These are phyloP conservation scores for Yarrowia divulgata DNA, from an alignment of 805 yeast species.

Conservation along the genomic window DNA sequence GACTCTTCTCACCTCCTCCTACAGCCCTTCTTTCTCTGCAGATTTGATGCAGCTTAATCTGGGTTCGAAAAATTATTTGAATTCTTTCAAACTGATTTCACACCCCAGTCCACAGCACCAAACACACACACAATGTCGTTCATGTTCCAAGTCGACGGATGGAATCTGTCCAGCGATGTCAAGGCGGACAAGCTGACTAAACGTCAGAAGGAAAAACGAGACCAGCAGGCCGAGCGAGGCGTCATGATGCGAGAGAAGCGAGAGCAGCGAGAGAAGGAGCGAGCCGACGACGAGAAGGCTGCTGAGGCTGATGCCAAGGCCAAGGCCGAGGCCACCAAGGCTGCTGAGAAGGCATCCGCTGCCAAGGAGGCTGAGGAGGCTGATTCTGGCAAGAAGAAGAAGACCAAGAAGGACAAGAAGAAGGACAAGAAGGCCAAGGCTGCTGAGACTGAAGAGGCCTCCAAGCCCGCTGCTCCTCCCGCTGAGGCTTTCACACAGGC, in stretches of 20 bases:
- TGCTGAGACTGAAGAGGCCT: constrained; percentile 43
- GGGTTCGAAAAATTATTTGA: constrained; percentile 14
- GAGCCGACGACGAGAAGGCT: constrained; percentile 2
- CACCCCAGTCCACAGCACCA: neutral
- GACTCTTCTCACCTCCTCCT: too few species aligned
- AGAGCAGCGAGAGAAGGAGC: constrained; percentile 42
- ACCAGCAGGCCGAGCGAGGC: constrained; percentile 45
- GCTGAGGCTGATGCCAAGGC: constrained; percentile 21
- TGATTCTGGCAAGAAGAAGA: constrained; percentile 29
- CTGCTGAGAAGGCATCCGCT: constrained; percentile 36
- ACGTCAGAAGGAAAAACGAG: constrained; percentile 45
- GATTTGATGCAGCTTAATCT: constrained; percentile 21
- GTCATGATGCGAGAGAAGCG: constrained; percentile 43
- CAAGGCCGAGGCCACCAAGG: constrained; percentile 11
- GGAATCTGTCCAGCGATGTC: constrained; percentile 68
- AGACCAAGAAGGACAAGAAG: constrained; percentile 40
- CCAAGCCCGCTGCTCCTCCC: constrained; percentile 5
- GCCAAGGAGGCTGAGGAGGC: constrained; percentile 13
- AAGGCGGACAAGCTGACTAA: constrained; percentile 45
- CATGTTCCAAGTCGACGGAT: constrained; percentile 80
- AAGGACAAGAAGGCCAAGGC: constrained; percentile 41
- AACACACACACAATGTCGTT: constrained; percentile 46
- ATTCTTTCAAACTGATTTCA: neutral
- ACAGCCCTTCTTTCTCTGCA: neutral
- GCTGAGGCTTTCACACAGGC: constrained; percentile 27